These are phyloP conservation scores for Suillus subluteus DNA, from an alignment of 768 basidiomycete species.

Conservation along the genomic window DNA sequence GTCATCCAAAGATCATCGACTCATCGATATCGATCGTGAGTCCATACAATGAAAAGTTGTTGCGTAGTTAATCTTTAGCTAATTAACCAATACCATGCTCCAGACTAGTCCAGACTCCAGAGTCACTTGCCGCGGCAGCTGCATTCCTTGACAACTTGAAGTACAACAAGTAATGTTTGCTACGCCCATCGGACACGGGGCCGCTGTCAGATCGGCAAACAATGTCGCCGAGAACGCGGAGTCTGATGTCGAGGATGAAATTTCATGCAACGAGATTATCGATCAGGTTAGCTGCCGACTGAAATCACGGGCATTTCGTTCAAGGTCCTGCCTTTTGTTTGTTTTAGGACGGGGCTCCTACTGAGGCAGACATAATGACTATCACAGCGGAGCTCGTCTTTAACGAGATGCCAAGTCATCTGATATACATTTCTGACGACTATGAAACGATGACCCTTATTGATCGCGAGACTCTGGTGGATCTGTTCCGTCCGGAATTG, in stretches of 20 bases:
- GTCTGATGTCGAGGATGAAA: not conserved
- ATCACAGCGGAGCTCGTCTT: conserved; percentile 2
- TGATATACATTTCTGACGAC: conserved; percentile 8
- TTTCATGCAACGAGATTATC: not conserved
- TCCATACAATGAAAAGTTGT: not conserved
- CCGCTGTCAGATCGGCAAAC: not conserved
- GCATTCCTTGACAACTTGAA: not conserved
- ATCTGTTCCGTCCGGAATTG: conserved; percentile 3
- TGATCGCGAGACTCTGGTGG: conserved; percentile 1
- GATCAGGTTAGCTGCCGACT: not conserved
- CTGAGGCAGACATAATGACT: not conserved
- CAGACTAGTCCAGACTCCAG: no score
- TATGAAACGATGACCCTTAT: not conserved
- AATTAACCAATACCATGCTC: not conserved
- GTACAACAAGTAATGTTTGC: not conserved
- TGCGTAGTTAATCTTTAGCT: not conserved
- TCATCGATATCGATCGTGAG: not conserved
- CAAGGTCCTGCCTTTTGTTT: not conserved
- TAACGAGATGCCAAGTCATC: conserved; percentile 13
- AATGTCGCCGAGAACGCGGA: not conserved
- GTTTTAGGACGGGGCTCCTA: not conserved
- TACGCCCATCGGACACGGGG: not conserved
- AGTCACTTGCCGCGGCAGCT: no score
- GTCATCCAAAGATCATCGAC: not conserved
- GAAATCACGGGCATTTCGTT: not conserved